These are phyloP conservation scores for Daedaleopsis sinensis DNA, from an alignment of 768 basidiomycete genomes.

Conservation along the genomic window DNA sequence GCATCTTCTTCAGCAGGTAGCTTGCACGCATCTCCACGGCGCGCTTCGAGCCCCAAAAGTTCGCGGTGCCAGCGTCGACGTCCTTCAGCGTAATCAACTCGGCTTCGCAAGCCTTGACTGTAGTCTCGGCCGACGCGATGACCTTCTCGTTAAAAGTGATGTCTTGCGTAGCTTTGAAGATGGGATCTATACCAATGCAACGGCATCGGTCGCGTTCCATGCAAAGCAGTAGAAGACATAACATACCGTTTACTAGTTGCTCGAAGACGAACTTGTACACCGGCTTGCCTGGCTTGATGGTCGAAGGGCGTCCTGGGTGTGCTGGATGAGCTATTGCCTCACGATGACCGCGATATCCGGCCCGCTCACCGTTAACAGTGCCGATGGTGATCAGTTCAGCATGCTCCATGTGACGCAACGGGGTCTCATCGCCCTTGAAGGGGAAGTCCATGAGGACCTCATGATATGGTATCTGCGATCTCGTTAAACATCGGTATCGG, in stretches of 20 bases:
- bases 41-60: constrained; percentile 46
- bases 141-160: constrained; percentile 77
- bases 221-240: neutral
- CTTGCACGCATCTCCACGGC: constrained; percentile 62
- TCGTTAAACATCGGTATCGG: neutral
- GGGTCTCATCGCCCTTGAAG: constrained; percentile 88
- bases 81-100: constrained; percentile 72
- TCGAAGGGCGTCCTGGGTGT: constrained; percentile 72
- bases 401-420: constrained; percentile 85
- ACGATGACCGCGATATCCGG: neutral
- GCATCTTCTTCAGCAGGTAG: constrained; percentile 78
- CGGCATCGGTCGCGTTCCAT: constrained; percentile 3
- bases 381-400: constrained; percentile 84
- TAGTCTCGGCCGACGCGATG: constrained; percentile 56
- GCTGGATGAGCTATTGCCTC: neutral
- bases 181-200: constrained; percentile 50
- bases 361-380: constrained; percentile 64
- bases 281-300: constrained; percentile 88
- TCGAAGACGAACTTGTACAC: constrained; percentile 87
- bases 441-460: constrained; percentile 81
- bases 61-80: constrained; percentile 56
- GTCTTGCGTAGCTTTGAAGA: constrained; percentile 83
- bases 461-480: constrained; percentile 77
- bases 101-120: constrained; percentile 71
- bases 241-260: constrained; percentile 72